Evolutionary conservation across 1,139 yeast genomes (phyloP).

Genomic region (Nakaseomyces uthaithaninus): DNA sequence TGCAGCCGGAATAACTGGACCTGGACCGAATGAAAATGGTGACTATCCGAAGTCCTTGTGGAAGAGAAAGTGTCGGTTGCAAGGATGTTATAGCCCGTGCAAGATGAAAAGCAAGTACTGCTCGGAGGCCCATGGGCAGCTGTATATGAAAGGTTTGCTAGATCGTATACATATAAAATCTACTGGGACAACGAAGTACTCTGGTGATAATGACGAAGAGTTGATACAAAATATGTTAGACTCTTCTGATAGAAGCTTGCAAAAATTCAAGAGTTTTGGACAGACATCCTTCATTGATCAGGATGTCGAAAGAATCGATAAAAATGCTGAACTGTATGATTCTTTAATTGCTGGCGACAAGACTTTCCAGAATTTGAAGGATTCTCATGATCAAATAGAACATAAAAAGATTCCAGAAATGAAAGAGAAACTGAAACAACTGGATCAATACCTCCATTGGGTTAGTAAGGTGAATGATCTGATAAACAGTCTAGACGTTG

Average conservation of each 20-base stretch:
- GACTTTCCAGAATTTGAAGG: slow-evolving; percentile 16
- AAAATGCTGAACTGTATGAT: slow-evolving; percentile 28
- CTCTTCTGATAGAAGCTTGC: slow-evolving; percentile 17
- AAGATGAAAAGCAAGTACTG: slow-evolving; percentile 59
- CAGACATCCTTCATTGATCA: slow-evolving; percentile 15
- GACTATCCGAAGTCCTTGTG: slow-evolving; percentile 42
- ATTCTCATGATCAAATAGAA: slow-evolving; percentile 29
- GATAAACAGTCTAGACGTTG: slow-evolving; percentile 14
- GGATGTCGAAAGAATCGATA: slow-evolving; percentile 27
- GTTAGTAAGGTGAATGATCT: slow-evolving; percentile 24
- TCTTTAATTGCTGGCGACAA: slow-evolving; percentile 1
- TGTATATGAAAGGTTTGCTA: slow-evolving; percentile 39
- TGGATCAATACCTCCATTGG: slow-evolving; percentile 28
- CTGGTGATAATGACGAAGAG: slow-evolving; percentile 13
- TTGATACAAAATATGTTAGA: slow-evolving; percentile 18
- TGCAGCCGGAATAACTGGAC: slow-evolving; percentile 42
- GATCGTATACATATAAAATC: slow-evolving; percentile 18
- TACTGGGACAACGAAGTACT: slow-evolving; percentile 13
- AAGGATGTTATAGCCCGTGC: slow-evolving; percentile 54
- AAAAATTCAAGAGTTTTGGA: slow-evolving; percentile 24
- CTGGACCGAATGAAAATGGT: slow-evolving; percentile 6
- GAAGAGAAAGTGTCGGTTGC: slow-evolving; percentile 69
- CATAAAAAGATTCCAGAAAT: slow-evolving; percentile 17
- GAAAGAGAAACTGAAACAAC: slow-evolving; percentile 13
- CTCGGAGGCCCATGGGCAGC: slow-evolving; percentile 58